Conservation (phyloP, 768 basidiomycete species). For the Royoungia palumana region DNA sequence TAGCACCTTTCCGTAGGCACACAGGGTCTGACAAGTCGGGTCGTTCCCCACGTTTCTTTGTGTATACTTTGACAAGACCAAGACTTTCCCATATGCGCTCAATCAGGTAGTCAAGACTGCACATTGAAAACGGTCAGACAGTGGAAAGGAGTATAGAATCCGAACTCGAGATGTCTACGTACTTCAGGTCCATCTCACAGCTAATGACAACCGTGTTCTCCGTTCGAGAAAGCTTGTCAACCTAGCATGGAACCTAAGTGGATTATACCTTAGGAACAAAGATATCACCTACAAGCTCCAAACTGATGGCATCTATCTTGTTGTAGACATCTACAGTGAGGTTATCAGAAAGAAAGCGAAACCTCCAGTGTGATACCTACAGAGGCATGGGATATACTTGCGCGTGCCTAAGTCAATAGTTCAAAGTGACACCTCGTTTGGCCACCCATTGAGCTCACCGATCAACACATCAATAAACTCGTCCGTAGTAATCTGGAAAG, state of each 20-base stretch:
- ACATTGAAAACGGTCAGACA: conserved; percentile 3
- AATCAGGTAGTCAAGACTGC: conserved; percentile 67
- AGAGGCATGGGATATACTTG: conserved; percentile 94
- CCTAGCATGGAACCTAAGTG: conserved; percentile 22
- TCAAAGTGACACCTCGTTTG: background rate
- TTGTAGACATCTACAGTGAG: conserved; percentile 81
- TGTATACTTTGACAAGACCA: conserved; percentile 88
- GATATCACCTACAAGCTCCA: conserved; percentile 49
- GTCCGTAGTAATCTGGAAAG: conserved; percentile 79
- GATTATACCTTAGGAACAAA: background rate
- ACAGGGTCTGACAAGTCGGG: conserved; percentile 92
- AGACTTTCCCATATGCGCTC: conserved; percentile 79
- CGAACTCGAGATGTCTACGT: conserved; percentile 14
- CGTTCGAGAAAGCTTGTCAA: conserved; percentile 79
- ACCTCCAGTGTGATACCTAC: conserved; percentile 39
- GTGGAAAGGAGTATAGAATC: background rate
- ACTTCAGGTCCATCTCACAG: conserved; percentile 94
- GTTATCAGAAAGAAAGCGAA: background rate
- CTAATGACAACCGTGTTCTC: conserved; percentile 91
- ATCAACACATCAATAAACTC: conserved; percentile 99
- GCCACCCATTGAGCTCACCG: conserved; percentile 41
- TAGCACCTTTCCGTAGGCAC: conserved; percentile 86
- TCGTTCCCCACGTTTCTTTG: conserved; percentile 93
- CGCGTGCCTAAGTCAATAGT: conserved; percentile 60
- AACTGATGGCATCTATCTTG: conserved; percentile 88